These are phyloP conservation scores for Pichia insulana DNA, from an alignment of 805 yeast species.

Conservation along the genomic window DNA sequence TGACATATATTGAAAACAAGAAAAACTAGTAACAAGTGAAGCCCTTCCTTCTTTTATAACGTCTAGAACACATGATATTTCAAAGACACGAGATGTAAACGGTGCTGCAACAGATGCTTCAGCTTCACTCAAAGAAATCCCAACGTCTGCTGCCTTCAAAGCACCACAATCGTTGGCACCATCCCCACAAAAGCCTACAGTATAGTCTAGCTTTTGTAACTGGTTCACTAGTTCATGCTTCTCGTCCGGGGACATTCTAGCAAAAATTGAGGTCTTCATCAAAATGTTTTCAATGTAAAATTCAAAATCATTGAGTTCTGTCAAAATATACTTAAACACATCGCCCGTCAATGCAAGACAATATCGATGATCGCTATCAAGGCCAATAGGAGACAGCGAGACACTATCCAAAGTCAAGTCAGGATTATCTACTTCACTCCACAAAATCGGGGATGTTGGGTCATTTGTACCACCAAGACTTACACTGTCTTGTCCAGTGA, in stretches of 20 bases:
- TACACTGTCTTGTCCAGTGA: constrained; percentile 5
- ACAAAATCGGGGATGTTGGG: constrained; percentile 31
- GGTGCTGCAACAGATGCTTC: constrained; percentile 99
- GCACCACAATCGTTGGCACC: constrained; percentile 99
- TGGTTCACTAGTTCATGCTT: constrained; percentile 91
- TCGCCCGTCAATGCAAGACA: constrained; percentile 89
- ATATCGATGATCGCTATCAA: constrained; percentile 34
- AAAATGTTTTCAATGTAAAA: constrained; percentile 47
- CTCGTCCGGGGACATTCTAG: constrained; percentile 99
- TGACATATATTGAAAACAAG: constrained; percentile 97
- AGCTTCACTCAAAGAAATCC: constrained; percentile 91
- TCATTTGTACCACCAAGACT: constrained; percentile 3
- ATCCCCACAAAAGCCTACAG: constrained; percentile 97
- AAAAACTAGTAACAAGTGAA: constrained; percentile 86
- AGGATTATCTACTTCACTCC: constrained; percentile 65
- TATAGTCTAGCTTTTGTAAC: constrained; percentile 75
- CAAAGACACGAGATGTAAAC: constrained; percentile 83
- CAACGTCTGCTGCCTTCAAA: constrained; percentile 94
- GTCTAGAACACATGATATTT: constrained; percentile 85
- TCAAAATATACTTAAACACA: constrained; percentile 69
- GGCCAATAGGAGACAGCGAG: constrained; percentile 45
- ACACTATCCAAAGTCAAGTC: constrained; percentile 49
- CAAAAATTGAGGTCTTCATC: constrained; percentile 69
- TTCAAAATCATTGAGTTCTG: constrained; percentile 35
- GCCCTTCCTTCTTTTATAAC: constrained; percentile 94